phyloP scores from a whole-genome alignment of 1,139 yeast species.

The Meyerozyma sp. region DNA sequence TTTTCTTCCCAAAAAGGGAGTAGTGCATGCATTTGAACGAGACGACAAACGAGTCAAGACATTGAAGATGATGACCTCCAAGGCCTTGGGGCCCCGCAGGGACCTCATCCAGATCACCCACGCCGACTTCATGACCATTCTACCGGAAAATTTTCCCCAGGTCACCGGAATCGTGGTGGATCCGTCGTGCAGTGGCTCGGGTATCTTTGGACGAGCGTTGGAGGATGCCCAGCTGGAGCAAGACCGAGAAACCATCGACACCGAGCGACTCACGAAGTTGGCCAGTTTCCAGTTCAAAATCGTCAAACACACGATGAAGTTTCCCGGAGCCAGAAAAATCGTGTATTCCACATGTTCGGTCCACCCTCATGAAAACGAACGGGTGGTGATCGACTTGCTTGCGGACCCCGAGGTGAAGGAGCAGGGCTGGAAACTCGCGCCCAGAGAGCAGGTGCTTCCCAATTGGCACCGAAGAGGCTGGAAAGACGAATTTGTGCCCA shows the following conservation, averaged over 20 bases:
- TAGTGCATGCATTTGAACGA: constrained; percentile 81
- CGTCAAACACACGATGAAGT: constrained; percentile 80
- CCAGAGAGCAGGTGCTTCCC: constrained; percentile 63
- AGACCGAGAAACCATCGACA: constrained; percentile 41
- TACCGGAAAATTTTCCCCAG: constrained; percentile 55
- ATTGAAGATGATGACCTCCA: constrained; percentile 71
- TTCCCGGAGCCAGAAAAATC: constrained; percentile 71
- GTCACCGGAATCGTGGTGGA: constrained; percentile 86
- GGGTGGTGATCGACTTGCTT: constrained; percentile 76
- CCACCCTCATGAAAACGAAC: constrained; percentile 89
- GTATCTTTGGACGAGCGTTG: constrained; percentile 81
- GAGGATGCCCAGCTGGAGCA: constrained; percentile 45
- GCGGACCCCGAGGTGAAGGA: constrained; percentile 54
- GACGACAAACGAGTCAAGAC: constrained; percentile 68
- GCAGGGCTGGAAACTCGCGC: constrained; percentile 73
- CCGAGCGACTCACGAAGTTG: constrained; percentile 61
- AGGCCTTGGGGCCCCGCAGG: constrained; percentile 59
- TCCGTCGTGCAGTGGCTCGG: constrained; percentile 97
- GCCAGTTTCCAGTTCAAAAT: constrained; percentile 84
- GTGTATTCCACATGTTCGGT: constrained; percentile 95
- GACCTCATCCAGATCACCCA: constrained; percentile 62
- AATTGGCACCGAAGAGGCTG: constrained; percentile 84
- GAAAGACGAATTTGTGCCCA: constrained; percentile 53
- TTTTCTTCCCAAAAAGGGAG: constrained; percentile 24
- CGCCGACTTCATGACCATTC: constrained; percentile 73